phyloP scores from a whole-genome alignment of 768 basidiomycete species.

The Steccherinum ochraceum region DNA sequence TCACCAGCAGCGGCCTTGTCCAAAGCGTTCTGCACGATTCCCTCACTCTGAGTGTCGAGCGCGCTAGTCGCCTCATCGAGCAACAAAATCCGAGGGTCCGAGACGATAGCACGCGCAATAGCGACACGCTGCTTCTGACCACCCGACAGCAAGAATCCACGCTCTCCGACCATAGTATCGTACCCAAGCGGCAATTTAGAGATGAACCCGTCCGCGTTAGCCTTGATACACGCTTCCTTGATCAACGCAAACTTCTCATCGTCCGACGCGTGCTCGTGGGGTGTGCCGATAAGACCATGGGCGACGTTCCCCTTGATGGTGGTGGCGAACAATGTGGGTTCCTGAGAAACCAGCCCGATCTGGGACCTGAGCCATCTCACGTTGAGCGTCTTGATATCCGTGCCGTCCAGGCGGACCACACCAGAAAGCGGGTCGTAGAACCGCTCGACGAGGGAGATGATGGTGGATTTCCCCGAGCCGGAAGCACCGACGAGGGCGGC shows the following conservation, averaged over 20 bases:
- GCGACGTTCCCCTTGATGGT: slow-evolving; percentile 42
- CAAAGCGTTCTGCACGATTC: slow-evolving; percentile 48
- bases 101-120: slow-evolving; percentile 44
- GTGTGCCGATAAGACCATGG: slow-evolving; percentile 42
- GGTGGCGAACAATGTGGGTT: slow-evolving; percentile 42
- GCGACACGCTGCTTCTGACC: slow-evolving; percentile 52
- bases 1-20: slow-evolving; percentile 41
- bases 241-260: slow-evolving; percentile 39
- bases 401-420: slow-evolving; percentile 37
- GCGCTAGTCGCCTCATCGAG: slow-evolving; percentile 48
- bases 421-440: slow-evolving; percentile 47
- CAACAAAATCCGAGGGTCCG: slow-evolving; percentile 41
- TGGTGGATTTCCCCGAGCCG: slow-evolving; percentile 33
- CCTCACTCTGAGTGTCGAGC: slow-evolving; percentile 44
- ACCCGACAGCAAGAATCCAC: slow-evolving; percentile 41
- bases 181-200: slow-evolving; percentile 41
- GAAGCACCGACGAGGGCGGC: slow-evolving; percentile 34
- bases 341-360: slow-evolving; percentile 47
- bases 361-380: slow-evolving; percentile 44
- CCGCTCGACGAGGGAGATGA: slow-evolving; percentile 41
- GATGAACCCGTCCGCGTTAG: slow-evolving; percentile 48
- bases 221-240: slow-evolving; percentile 42
- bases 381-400: slow-evolving; percentile 38
- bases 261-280: slow-evolving; percentile 30
- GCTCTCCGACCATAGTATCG: slow-evolving; percentile 44